Base-by-base conservation (phyloP, 495 filamentous ascomycete genomes). In the Penicillium chermesinum region DNA sequence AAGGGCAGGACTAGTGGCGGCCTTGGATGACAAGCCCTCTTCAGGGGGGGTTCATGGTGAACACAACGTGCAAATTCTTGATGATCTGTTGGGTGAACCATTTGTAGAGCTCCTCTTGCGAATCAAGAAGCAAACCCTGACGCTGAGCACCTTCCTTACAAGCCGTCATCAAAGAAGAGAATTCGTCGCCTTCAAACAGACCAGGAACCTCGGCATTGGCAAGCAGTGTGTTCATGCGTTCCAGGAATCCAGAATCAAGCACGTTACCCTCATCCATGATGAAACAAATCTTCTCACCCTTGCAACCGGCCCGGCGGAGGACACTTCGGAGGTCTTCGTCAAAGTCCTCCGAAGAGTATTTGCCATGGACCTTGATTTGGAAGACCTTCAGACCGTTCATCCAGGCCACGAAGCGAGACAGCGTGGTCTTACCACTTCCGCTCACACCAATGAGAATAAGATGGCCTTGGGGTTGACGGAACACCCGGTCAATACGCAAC, bases 41-140 rank as follows among this genome's bases (percentile, higher is more conserved):
- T 96, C 87, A 3, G 93, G 93, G n/a, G n/a, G 93, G 93, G 66
- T 99, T 99, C 93, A 99, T 99, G 2, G 93, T 99, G 61, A 99
- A 97, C 32, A 99, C 93, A 46, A 99, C 94, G 61, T 99, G 93
- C 34, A 99, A 69, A 61, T 99, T 99, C 78, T 94, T 96, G 64
- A 96, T 86, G 53, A 99, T 97, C 69, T 99, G 93, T 49, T 94
- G 87, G 0, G 94, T 99, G 72, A 99, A 99, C 93, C 93, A 99
- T 69, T 96, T 96, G 76, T 99, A 97, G 1, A 97, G 76, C 70
- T 99, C 93, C 72, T 99, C 93, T 61, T 95, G 89, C 0, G 91
- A 96, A 69, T 99, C 93, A 0, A 97, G 80, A 37, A 97, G 79
- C 35, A 96, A 72, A 10, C 93, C 93, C 74, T 99, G 94, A 8